phyloP scores from a whole-genome alignment of 1,139 yeast species.

The Pichiaceae sp. region DNA sequence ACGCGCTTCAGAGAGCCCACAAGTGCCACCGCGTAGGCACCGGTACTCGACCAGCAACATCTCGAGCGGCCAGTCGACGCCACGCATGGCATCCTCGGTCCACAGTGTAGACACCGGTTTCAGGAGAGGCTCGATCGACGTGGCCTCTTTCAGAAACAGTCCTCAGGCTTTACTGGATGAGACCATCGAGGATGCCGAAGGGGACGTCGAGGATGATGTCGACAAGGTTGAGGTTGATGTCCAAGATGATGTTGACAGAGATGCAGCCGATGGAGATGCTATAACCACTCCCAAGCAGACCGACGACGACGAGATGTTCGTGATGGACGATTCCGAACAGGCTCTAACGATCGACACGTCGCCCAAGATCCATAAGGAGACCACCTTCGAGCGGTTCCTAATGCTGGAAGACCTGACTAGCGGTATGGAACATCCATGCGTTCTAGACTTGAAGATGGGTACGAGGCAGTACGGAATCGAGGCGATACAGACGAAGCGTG shows the following conservation, averaged over 20 bases:
- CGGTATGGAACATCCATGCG: slow-evolving; percentile 80
- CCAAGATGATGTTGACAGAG: too few species aligned
- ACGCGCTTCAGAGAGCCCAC: neutral
- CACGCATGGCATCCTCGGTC: neutral
- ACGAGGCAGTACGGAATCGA: slow-evolving; percentile 97
- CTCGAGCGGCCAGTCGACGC: slow-evolving; percentile 2
- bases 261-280: slow-evolving; percentile 24
- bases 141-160: neutral
- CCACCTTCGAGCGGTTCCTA: slow-evolving; percentile 70
- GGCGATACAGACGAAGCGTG: slow-evolving; percentile 63
- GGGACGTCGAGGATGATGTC: neutral
- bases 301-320: slow-evolving; percentile 13
- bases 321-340: neutral
- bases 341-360: neutral
- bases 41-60: slow-evolving; percentile 21
- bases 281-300: slow-evolving; percentile 12
- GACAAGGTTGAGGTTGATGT: slow-evolving; percentile 3
- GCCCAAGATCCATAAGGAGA: slow-evolving; percentile 19
- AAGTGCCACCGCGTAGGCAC: slow-evolving; percentile 9
- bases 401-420: slow-evolving; percentile 86
- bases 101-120: neutral
- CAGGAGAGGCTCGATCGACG: neutral
- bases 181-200: neutral
- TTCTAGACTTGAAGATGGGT: slow-evolving; percentile 94
- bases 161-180: too few species aligned